Percentiles rank a stretch among this genome's conserved stretches.
phyloP scores from a whole-genome alignment of 2,329 filamentous ascomycete species.

The Hypoxylon sp. region DNA sequence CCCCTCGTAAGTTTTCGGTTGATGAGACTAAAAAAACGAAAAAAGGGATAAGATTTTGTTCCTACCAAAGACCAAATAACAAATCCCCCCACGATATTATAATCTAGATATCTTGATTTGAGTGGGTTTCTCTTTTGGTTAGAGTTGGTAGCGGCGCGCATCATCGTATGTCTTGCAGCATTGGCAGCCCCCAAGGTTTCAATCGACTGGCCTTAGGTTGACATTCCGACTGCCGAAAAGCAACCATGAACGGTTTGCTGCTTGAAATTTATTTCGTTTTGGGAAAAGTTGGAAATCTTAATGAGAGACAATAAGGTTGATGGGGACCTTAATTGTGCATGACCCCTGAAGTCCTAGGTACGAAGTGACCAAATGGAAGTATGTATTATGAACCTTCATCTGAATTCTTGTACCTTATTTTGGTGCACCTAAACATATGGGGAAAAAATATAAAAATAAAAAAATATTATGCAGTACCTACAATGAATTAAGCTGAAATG shows the following conservation, averaged over 20 bases:
- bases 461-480: no score
- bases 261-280: slow-evolving; percentile 10
- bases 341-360: slow-evolving; percentile 19
- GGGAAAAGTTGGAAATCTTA: slow-evolving; percentile 29
- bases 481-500: slow-evolving; percentile 27
- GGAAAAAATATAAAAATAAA: no score
- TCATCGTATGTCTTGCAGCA: slow-evolving; percentile 40
- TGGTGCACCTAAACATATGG: no score
- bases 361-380: no score
- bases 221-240: slow-evolving; percentile 39
- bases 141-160: slow-evolving; percentile 38
- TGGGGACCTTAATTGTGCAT: slow-evolving; percentile 28
- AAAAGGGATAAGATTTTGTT: not conserved
- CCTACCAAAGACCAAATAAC: not conserved
- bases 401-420: no score
- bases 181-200: slow-evolving; percentile 37
- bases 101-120: slow-evolving; percentile 32
- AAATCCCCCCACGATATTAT: slow-evolving; percentile 24
- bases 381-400: no score
- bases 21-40: not conserved
- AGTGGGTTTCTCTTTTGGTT: slow-evolving; percentile 33
- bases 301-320: slow-evolving; percentile 33
- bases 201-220: slow-evolving; percentile 33
- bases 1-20: no score
- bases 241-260: slow-evolving; percentile 29